A percentile compares a stretch with the other conserved stretches of the same genome.
phyloP scores from a whole-genome alignment of 345 rosid species.

The Cardamine occulta region DNA sequence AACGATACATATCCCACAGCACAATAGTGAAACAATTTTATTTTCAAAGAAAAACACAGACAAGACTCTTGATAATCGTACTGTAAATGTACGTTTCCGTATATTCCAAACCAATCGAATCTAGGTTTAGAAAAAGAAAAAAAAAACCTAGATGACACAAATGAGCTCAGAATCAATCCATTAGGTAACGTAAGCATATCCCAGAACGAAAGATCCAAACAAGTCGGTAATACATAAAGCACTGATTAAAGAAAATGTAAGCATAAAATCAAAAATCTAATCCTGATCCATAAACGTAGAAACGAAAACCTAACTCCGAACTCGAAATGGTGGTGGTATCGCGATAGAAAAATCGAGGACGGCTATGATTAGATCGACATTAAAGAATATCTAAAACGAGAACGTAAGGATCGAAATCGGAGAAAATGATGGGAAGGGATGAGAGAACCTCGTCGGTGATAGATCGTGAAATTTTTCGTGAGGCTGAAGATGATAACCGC shows the following conservation, averaged over 20 bases:
- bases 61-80: not conserved
- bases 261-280: not conserved
- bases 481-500: constrained; percentile 21
- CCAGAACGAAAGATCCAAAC: not conserved
- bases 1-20: not conserved
- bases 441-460: constrained; percentile 31
- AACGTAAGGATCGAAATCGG: not conserved
- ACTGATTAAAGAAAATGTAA: not conserved
- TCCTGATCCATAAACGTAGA: not conserved
- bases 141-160: not conserved
- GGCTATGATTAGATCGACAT: constrained; percentile 1
- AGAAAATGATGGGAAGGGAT: constrained; percentile 22
- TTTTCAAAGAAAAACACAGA: not conserved
- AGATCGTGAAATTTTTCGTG: constrained; percentile 33
- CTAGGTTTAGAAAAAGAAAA: not conserved
- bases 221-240: not conserved
- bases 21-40: not conserved
- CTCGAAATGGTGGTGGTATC: constrained; percentile 7
- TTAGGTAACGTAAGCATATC: not conserved
- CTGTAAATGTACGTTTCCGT: not conserved
- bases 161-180: constrained; percentile 2
- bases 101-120: not conserved
- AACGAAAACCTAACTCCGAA: constrained; percentile 1
- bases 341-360: not conserved
- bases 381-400: not conserved